phyloP scores from a whole-genome alignment of 768 basidiomycete genomes.

The Sporobolomyces roseus region DNA sequence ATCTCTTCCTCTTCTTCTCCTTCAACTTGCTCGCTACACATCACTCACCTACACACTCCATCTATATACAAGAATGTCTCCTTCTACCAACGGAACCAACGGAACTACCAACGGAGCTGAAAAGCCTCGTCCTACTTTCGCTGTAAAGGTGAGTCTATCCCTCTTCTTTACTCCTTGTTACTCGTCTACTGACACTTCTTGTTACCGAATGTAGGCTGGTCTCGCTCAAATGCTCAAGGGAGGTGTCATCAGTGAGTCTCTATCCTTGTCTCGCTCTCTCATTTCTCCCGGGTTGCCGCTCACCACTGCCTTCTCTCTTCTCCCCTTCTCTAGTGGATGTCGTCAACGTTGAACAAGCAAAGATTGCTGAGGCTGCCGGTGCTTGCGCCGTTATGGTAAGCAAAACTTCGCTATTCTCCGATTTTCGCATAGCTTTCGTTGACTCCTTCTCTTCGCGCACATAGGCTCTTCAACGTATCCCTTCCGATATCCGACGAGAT shows the following conservation, averaged over 20 bases:
- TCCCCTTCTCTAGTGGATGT: conserved; percentile 77
- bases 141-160: conserved; percentile 30
- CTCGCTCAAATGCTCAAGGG: conserved; percentile 97
- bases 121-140: conserved; percentile 28
- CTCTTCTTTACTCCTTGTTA: no score
- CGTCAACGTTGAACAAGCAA: conserved; percentile 72
- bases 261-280: neutral
- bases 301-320: conserved; percentile 30
- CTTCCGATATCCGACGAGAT: conserved; percentile 84
- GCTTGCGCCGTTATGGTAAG: conserved; percentile 88
- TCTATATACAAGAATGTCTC: neutral
- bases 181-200: no score
- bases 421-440: neutral
- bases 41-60: neutral
- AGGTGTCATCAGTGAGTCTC: conserved; percentile 60
- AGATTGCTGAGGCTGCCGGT: conserved; percentile 94
- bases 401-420: neutral
- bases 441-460: neutral
- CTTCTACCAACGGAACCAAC: no score
- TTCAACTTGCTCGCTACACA: neutral
- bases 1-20: neutral
- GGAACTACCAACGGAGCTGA: conserved; percentile 4
- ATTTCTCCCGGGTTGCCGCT: neutral
- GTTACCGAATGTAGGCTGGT: conserved; percentile 31
- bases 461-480: conserved; percentile 78